These are phyloP conservation scores for Adansonia grandidieri DNA, from an alignment of 441 rosid genomes.

Conservation along the genomic window DNA sequence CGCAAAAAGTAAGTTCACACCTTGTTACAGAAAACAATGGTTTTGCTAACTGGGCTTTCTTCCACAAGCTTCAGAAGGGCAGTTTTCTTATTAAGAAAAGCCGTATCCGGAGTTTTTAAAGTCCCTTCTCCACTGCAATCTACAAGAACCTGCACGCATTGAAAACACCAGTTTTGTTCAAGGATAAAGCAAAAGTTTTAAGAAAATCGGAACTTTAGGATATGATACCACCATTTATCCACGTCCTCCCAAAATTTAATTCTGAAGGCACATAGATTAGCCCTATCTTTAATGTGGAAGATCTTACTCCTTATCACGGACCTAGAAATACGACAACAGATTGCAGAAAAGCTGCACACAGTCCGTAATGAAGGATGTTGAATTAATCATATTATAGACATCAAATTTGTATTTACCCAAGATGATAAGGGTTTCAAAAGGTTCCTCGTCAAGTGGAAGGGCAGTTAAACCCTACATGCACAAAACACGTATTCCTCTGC, in stretches of 20 bases:
- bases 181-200: not conserved
- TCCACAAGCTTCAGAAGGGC: slow-evolving; percentile 78
- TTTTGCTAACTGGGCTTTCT: slow-evolving; percentile 64
- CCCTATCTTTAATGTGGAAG: not conserved
- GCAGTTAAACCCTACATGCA: not conserved
- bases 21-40: slow-evolving; percentile 90
- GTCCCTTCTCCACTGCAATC: slow-evolving; percentile 89
- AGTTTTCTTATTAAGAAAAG: slow-evolving; percentile 76
- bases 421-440: not conserved
- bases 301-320: not conserved
- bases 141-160: slow-evolving; percentile 62
- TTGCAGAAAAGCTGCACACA: not conserved
- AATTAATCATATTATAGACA: slow-evolving; percentile 9
- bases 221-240: not conserved
- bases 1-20: slow-evolving; percentile 33
- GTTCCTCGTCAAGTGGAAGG: not conserved
- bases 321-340: slow-evolving; percentile 3
- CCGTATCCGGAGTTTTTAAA: slow-evolving; percentile 68
- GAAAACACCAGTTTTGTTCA: not conserved
- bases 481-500: not conserved
- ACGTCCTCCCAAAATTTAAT: not conserved
- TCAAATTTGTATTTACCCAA: not conserved
- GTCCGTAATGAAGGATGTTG: not conserved
- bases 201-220: not conserved
- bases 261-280: not conserved